phyloP scores from a whole-genome alignment of 2,329 filamentous ascomycete species.

The Teratosphaeria zuluensis region DNA sequence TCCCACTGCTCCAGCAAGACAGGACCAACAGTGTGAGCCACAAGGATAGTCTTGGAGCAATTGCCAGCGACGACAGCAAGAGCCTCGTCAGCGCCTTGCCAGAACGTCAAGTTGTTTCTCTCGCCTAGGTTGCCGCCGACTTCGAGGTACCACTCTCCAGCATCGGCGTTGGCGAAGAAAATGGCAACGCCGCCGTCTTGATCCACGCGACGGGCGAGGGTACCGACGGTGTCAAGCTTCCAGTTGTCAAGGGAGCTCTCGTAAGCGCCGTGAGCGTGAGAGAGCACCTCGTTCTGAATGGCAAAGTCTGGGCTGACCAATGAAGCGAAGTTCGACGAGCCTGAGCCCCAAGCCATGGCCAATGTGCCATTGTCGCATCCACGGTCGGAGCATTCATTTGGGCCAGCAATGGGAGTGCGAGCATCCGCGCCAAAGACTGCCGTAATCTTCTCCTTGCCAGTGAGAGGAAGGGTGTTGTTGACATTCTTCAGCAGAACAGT shows the following conservation, averaged over 20 bases:
- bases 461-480: constrained; percentile 62
- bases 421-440: constrained; percentile 77
- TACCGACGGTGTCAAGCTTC: constrained; percentile 42
- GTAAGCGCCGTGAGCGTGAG: constrained; percentile 39
- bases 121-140: constrained; percentile 80
- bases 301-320: constrained; percentile 56
- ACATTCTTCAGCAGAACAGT: constrained; percentile 83
- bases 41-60: constrained; percentile 82
- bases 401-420: constrained; percentile 62
- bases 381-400: constrained; percentile 69
- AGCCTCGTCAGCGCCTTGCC: constrained; percentile 69
- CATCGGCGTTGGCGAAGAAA: constrained; percentile 68
- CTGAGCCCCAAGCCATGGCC: constrained; percentile 60
- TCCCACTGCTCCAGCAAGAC: constrained; percentile 68
- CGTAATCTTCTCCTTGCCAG: constrained; percentile 43
- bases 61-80: constrained; percentile 68
- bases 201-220: constrained; percentile 45
- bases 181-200: constrained; percentile 52
- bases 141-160: constrained; percentile 75
- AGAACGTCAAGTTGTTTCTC: constrained; percentile 83
- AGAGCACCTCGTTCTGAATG: constrained; percentile 55
- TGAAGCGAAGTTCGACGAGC: constrained; percentile 53
- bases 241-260: constrained; percentile 41
- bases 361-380: constrained; percentile 52
- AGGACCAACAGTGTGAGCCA: constrained; percentile 77